Base-by-base conservation (phyloP, 2,329 filamentous ascomycete genomes). In the Phoma sp. region DNA sequence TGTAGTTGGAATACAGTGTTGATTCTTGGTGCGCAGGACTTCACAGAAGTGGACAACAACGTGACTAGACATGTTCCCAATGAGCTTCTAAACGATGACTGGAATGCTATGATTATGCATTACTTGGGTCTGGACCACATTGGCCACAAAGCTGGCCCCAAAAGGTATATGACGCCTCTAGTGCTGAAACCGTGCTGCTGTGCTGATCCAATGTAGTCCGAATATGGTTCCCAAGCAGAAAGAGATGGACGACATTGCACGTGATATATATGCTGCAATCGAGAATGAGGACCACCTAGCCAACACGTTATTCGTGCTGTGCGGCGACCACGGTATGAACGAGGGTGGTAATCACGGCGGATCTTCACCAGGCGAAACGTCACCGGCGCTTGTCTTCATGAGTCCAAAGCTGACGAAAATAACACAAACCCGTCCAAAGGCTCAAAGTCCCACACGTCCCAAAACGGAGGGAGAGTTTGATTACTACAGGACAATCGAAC, bases 271-370 rank as follows among this genome's bases (percentile, higher is more conserved):
- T 69, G 78, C 82, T 10, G 89, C 90, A 6, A 89, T 99, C 60
- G 83, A 89, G 67, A 82, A 81, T 4, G 78, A 89, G 51, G 71
- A 82, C 1, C 89, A 96, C 72, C 84, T 97, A 1, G 71, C 84
- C 29, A 89, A 89, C 4, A 92, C 93, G 0, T 78, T 99, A 2
- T 83, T 99, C 40, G 87, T 99, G 3, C 77, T 99, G 6, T 91
- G 89, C 52, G 95, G 95, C 51, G 96, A 99, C 67, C 95, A 99
- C 71, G 95, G 95, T n/a, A 99, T 99, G 95, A 99, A 98, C 65
- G 93, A 98, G 65, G 95, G 91, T 18, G 95, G 95, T 2, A 98
- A 98, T 64, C 95, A 99, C 71, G 95, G 95, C 27, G 95, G 93
- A 35, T 97, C 93, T 8, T 93, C 93, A 0, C 85, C 91, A 1